phyloP scores from a whole-genome alignment of 2,329 filamentous ascomycete species.

The Escovopsis sp. region DNA sequence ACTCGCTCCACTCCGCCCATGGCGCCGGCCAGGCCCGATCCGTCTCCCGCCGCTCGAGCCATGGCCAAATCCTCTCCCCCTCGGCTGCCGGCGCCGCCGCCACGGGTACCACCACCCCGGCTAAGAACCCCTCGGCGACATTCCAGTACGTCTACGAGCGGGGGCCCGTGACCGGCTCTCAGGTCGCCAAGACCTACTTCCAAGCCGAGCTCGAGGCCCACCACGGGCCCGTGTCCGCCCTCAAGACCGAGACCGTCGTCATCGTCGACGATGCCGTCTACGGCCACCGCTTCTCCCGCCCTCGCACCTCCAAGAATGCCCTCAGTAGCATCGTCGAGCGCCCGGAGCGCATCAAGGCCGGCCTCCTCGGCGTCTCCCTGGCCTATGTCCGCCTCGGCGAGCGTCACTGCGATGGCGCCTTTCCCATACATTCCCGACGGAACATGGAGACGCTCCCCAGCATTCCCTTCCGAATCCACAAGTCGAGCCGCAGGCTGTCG shows the following conservation, averaged over 20 bases:
- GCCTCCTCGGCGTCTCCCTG: constrained; percentile 63
- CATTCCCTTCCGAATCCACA: constrained; percentile 72
- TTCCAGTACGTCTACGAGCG: constrained; percentile 17
- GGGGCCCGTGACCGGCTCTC: constrained; percentile 29
- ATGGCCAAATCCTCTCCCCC: constrained; percentile 29
- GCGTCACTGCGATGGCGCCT: constrained; percentile 54
- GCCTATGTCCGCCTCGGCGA: constrained; percentile 86
- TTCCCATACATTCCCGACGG: constrained; percentile 49
- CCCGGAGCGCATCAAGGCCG: constrained; percentile 78
- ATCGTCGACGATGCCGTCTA: constrained; percentile 90
- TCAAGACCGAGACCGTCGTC: constrained; percentile 52
- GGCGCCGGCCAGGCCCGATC: constrained; percentile 12
- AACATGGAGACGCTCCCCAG: constrained; percentile 37
- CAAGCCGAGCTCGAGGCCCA: constrained; percentile 52
- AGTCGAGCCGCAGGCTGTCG: constrained; percentile 56
- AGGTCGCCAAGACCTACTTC: constrained; percentile 55
- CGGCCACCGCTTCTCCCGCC: constrained; percentile 78
- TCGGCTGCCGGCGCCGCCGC: constrained; percentile 22
- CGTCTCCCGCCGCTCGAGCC: constrained; percentile 33
- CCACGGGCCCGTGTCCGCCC: constrained; percentile 27
- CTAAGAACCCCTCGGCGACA: constrained; percentile 15
- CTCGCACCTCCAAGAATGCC: constrained; percentile 54
- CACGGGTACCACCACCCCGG: constrained; percentile 14
- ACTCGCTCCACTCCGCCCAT: constrained; percentile 36
- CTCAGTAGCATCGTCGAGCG: constrained; percentile 80